Conservation (phyloP, 2,329 filamentous ascomycete genomes). For the Trichophyton benhamiae region DNA sequence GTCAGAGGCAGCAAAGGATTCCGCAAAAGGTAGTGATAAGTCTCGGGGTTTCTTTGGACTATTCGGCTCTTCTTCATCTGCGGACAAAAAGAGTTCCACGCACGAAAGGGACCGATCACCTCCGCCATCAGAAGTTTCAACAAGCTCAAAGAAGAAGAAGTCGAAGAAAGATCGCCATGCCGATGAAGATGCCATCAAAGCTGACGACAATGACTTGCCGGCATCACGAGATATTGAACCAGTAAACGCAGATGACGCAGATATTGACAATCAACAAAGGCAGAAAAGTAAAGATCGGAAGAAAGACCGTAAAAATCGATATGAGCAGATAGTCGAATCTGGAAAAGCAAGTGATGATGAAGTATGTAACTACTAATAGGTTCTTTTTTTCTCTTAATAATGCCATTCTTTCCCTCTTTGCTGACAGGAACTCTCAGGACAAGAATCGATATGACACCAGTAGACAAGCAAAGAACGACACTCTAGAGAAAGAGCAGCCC, state of each 20-base stretch:
- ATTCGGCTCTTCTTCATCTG: constrained; percentile 21
- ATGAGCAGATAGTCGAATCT: constrained; percentile 23
- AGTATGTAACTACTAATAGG: constrained; percentile 20
- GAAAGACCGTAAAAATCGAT: constrained; percentile 25
- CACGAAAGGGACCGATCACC: background rate
- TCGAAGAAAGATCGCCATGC: constrained; percentile 31
- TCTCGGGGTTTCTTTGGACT: constrained; percentile 25
- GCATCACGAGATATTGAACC: constrained; percentile 37
- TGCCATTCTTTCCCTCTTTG: background rate
- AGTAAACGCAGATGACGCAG: constrained; percentile 25
- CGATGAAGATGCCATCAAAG: constrained; percentile 39
- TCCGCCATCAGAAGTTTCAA: constrained; percentile 16
- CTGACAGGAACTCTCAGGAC: constrained; percentile 3
- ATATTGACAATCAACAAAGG: constrained; percentile 13
- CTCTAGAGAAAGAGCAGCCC: background rate
- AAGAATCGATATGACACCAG: background rate
- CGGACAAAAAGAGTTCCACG: background rate
- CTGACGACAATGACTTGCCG: constrained; percentile 35
- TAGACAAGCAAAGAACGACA: background rate
- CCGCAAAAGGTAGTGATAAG: constrained; percentile 17
- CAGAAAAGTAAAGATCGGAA: constrained; percentile 17
- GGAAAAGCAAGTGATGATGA: constrained; percentile 20
- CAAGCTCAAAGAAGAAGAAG: constrained; percentile 37
- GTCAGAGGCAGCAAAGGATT: constrained; percentile 19
- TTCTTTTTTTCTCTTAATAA: background rate